phyloP scores from a whole-genome alignment of 257 asterid genomes.

The Verbena officinalis region DNA sequence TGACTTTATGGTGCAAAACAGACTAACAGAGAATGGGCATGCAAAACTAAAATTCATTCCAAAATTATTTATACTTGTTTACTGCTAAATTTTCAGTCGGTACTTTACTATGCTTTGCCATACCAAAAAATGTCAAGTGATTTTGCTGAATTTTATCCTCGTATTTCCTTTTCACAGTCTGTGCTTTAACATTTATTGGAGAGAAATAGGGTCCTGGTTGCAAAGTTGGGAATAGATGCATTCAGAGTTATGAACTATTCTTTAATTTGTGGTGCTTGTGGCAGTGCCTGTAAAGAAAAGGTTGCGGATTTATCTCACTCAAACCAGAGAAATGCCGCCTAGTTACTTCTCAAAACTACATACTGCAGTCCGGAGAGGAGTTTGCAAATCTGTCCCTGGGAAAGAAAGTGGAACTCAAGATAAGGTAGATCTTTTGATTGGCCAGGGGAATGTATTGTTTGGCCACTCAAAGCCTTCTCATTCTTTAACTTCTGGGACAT shows the following conservation, averaged over 20 bases:
- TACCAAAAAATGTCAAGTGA: not conserved
- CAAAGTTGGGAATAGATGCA: conserved; percentile 40
- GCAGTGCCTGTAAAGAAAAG: conserved; percentile 29
- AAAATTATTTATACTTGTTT: too few relatives aligned
- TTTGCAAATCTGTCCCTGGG: conserved; percentile 39
- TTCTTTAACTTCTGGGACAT: conserved; percentile 43
- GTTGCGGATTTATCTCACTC: conserved; percentile 27
- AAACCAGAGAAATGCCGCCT: conserved; percentile 55
- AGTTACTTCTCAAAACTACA: conserved; percentile 49
- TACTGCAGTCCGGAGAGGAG: conserved; percentile 41
- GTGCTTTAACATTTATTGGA: conserved; percentile 17
- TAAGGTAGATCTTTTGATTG: conserved; percentile 41
- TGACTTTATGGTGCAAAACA: conserved; percentile 11
- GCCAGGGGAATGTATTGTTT: conserved; percentile 46
- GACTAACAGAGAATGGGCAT: not conserved
- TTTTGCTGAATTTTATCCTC: conserved; percentile 9
- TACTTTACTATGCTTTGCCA: not conserved
- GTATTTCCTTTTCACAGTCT: not conserved
- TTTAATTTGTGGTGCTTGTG: conserved; percentile 32
- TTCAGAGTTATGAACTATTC: conserved; percentile 56
- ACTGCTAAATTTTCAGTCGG: not conserved
- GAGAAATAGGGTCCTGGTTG: conserved; percentile 29
- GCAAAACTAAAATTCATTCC: not conserved
- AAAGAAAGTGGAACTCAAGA: conserved; percentile 44
- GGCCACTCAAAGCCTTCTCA: conserved; percentile 48